Conservation (phyloP, 805 yeast species). For the Nakazawaea wickerhamii region DNA sequence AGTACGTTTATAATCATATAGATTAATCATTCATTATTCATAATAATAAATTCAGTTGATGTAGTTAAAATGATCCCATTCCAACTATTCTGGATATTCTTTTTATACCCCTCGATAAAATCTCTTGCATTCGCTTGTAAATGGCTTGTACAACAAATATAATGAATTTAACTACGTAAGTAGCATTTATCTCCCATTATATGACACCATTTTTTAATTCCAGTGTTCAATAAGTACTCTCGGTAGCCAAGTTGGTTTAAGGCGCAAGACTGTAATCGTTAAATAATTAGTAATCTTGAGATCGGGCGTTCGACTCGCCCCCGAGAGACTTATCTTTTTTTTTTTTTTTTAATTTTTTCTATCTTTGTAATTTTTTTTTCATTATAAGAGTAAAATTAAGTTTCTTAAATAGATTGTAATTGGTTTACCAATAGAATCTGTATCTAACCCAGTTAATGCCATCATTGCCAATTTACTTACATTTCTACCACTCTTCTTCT, state of each 20-base stretch:
- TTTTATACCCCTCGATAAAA: too few species aligned
- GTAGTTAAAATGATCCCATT: too few species aligned
- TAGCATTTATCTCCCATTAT: too few species aligned
- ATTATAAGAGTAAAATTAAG: neutral
- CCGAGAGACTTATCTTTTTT: conserved; percentile 12
- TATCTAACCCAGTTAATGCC: neutral
- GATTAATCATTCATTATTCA: too few species aligned
- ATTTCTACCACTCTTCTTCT: neutral
- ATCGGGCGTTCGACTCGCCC: conserved; percentile 15
- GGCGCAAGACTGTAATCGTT: conserved; percentile 14
- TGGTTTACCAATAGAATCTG: neutral
- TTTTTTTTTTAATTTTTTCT: neutral
- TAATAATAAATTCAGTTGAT: too few species aligned
- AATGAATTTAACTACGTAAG: too few species aligned
- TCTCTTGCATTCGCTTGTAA: too few species aligned
- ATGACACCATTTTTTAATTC: too few species aligned
- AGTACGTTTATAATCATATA: too few species aligned
- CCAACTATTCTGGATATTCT: too few species aligned
- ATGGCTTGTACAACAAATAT: too few species aligned
- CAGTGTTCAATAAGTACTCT: conserved; percentile 8
- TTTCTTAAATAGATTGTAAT: neutral
- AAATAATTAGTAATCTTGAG: conserved; percentile 12
- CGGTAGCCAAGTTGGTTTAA: conserved; percentile 15
- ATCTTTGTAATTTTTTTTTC: too few species aligned
- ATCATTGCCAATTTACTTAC: neutral